Evolutionary conservation across 345 rosid species (phyloP).

Genomic region (Lepidium aucheri): DNA sequence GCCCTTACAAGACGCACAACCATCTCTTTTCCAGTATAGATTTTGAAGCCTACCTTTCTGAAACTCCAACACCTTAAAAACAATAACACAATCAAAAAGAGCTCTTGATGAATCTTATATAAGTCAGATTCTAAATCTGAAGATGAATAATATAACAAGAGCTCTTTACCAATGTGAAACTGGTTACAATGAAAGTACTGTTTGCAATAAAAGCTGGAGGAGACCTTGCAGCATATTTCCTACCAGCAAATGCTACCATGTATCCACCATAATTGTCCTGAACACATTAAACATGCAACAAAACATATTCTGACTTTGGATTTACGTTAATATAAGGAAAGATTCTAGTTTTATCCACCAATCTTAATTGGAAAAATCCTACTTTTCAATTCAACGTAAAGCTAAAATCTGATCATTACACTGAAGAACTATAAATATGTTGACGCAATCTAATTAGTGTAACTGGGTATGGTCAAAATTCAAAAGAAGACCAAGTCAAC

Average conservation of each 20-base stretch:
- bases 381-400: background rate
- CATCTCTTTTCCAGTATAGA: conserved; percentile 85
- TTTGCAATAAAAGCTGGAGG: conserved; percentile 74
- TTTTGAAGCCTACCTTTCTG: conserved; percentile 79
- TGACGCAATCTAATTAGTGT: background rate
- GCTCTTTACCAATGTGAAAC: conserved; percentile 67
- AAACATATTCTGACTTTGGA: background rate
- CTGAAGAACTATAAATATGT: background rate
- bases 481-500: background rate
- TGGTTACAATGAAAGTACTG: conserved; percentile 57
- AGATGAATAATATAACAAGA: background rate
- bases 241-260: conserved; percentile 93
- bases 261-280: conserved; percentile 33
- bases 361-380: background rate
- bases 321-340: background rate
- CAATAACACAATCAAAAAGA: background rate
- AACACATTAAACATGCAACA: background rate
- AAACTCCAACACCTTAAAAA: conserved; percentile 69
- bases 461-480: background rate
- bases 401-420: background rate
- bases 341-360: background rate
- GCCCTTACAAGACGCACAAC: conserved; percentile 58
- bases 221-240: conserved; percentile 87
- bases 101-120: background rate
- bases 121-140: background rate